phyloP scores from a whole-genome alignment of 2,329 filamentous ascomycete species.

The Fusarium coffeatum region DNA sequence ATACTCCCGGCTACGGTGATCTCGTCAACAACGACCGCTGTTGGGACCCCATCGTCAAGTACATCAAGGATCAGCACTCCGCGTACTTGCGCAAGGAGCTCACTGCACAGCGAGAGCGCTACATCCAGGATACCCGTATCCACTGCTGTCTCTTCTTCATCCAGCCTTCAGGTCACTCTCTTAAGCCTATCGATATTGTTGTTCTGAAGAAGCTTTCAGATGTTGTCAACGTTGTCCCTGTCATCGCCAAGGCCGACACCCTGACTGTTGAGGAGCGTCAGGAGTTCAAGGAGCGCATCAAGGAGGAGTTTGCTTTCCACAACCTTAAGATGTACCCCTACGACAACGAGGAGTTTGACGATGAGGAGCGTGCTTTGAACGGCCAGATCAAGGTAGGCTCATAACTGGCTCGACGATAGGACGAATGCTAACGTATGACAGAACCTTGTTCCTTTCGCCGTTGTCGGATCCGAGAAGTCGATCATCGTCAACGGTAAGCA shows the following conservation, averaged over 20 bases:
- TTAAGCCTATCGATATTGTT: slow-evolving; percentile 99
- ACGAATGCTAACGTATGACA: slow-evolving; percentile 58
- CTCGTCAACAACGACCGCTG: slow-evolving; percentile 99
- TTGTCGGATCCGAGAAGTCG: slow-evolving; percentile 97
- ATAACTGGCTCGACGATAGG: too few relatives aligned
- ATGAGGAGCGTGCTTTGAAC: slow-evolving; percentile 94
- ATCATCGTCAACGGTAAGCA: slow-evolving; percentile 98
- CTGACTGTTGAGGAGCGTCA: slow-evolving; percentile 94
- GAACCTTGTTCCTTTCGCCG: slow-evolving; percentile 95
- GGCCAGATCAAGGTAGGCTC: slow-evolving; percentile 89
- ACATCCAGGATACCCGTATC: slow-evolving; percentile 98
- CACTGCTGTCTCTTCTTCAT: slow-evolving; percentile 99
- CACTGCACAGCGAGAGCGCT: slow-evolving; percentile 97
- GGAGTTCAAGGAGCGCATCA: slow-evolving; percentile 98
- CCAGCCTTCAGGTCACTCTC: slow-evolving; percentile 95
- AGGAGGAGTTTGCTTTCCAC: slow-evolving; percentile 99
- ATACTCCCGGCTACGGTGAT: slow-evolving; percentile 97
- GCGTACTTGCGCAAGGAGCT: slow-evolving; percentile 99
- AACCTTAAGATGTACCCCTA: slow-evolving; percentile 99
- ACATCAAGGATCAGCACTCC: slow-evolving; percentile 99
- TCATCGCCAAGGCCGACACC: slow-evolving; percentile 98
- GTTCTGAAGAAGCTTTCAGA: slow-evolving; percentile 99
- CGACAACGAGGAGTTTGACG: slow-evolving; percentile 98
- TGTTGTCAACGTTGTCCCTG: slow-evolving; percentile 98
- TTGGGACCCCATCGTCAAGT: slow-evolving; percentile 99